Percentiles rank a stretch among this genome's conserved stretches.
phyloP scores from a whole-genome alignment of 1,139 yeast species.

The Fermentozyma sake region DNA sequence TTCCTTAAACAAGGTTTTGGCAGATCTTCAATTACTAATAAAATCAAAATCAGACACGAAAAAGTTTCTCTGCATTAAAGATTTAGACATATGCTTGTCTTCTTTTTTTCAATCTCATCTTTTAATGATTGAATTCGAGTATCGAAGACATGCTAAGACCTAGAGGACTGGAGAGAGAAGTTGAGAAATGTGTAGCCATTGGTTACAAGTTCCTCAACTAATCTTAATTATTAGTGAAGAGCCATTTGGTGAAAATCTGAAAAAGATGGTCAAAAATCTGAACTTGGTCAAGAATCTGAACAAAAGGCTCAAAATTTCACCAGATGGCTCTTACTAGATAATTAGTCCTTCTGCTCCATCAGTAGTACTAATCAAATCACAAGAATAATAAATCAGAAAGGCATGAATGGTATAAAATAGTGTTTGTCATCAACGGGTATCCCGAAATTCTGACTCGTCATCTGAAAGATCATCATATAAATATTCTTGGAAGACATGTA shows the following conservation, averaged over 20 bases:
- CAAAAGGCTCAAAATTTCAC: no score
- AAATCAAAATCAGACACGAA: conserved; percentile 55
- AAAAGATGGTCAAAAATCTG: no score
- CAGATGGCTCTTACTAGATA: no score
- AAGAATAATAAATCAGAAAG: conserved; percentile 50
- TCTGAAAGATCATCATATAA: conserved; percentile 73
- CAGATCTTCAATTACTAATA: conserved; percentile 9
- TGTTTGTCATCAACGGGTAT: conserved; percentile 90
- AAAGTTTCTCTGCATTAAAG: conserved; percentile 55
- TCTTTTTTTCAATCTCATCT: conserved; percentile 69
- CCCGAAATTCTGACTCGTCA: conserved; percentile 98
- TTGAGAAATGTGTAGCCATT: no score
- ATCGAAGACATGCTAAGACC: conserved; percentile 21
- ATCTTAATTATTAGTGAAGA: no score
- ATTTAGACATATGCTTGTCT: conserved; percentile 99
- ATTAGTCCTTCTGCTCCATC: no score
- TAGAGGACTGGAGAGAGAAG: no score
- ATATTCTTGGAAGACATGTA: no score
- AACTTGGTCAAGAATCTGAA: no score
- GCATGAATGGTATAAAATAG: conserved; percentile 94
- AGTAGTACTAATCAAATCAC: conserved; percentile 8
- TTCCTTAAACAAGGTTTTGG: conserved; percentile 12
- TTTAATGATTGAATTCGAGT: no score
- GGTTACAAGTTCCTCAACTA: no score
- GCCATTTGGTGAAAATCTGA: no score